Evolutionary conservation across 2,329 filamentous ascomycete genomes (phyloP), one percentile per base, ranked within the genome.

Genomic region (Xylaria sp.): DNA sequence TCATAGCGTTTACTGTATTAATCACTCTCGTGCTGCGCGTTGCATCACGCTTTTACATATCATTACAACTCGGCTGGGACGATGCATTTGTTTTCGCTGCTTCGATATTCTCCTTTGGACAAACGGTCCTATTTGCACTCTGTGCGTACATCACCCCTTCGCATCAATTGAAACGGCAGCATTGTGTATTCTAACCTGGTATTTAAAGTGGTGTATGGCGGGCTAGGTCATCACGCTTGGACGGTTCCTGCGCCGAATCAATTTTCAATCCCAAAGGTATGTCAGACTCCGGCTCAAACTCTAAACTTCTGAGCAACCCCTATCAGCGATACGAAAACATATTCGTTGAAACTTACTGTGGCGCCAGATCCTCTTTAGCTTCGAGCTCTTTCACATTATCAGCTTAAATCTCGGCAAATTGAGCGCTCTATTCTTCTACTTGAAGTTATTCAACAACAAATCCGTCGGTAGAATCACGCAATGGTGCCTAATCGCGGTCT

Each of bases 321-420:
- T 38, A 4, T 35, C 10, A 19, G 40, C 33, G 15, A 15, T 9
- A 15, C 9, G 5, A 8, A 17, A 29, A 27, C 21, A 35, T 15
- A 31, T 43, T 31, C 17, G 15, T 41, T 15, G 13, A 55, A 19
- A 23, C 47, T 58, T 17, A 58, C 46, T 10, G 19, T 11, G 15
- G 21, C 27, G 10, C 19, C 44, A 68, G 66, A 43, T 68, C 21
- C 58, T 67, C n/a, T 68, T 68, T 37, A 60, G 54, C 41, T 68
- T 65, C 37, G 66, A 68, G 48, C 54, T 68, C 9, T 54, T 68
- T 10, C 64, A 68, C 38, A 60, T 68, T n/a, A 15, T 68, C 21
- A 60, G 59, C 29, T 46, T 67, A 33, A 67, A 67, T 35, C 35
- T 63, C 11, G 64, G 59, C 52, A 68, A 68, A 62, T 31, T 68